These are phyloP conservation scores for Flaveria brownii DNA, from an alignment of 129 eudicot genomes.

Conservation along the genomic window DNA sequence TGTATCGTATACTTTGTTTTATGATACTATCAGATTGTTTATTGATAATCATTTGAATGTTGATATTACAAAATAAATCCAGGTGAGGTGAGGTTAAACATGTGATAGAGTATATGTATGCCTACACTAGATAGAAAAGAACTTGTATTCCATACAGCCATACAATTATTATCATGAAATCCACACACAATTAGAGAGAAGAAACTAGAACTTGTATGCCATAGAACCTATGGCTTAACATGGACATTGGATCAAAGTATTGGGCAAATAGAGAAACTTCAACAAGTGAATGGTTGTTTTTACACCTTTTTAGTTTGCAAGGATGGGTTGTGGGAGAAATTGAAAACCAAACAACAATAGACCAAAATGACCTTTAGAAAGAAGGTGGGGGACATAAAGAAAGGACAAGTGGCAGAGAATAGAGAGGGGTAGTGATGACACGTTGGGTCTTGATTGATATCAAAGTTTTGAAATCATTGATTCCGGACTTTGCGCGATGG, in stretches of 20 bases:
- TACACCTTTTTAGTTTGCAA: neutral
- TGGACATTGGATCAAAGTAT: neutral
- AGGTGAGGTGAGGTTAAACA: too few species aligned
- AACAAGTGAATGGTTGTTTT: slow-evolving; percentile 13
- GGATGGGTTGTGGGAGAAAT: slow-evolving; percentile 10
- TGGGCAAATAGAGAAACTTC: slow-evolving; percentile 4
- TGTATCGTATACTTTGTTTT: too few species aligned
- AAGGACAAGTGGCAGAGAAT: slow-evolving; percentile 47
- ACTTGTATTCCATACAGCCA: too few species aligned
- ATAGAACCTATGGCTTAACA: neutral
- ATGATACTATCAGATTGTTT: too few species aligned
- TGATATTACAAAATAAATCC: too few species aligned
- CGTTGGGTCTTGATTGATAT: slow-evolving; percentile 45
- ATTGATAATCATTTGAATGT: too few species aligned
- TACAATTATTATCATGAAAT: neutral
- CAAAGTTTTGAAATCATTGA: slow-evolving; percentile 30
- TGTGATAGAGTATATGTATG: too few species aligned
- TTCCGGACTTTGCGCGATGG: too few species aligned
- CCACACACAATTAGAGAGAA: neutral
- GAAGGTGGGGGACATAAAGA: slow-evolving; percentile 41
- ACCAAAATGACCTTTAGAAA: slow-evolving; percentile 36
- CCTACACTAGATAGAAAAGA: too few species aligned
- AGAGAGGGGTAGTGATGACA: slow-evolving; percentile 46
- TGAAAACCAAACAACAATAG: slow-evolving; percentile 31
- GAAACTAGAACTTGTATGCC: neutral